Conservation (phyloP, 2,329 filamentous ascomycete species). For the Raffaelea ambrosiae region DNA sequence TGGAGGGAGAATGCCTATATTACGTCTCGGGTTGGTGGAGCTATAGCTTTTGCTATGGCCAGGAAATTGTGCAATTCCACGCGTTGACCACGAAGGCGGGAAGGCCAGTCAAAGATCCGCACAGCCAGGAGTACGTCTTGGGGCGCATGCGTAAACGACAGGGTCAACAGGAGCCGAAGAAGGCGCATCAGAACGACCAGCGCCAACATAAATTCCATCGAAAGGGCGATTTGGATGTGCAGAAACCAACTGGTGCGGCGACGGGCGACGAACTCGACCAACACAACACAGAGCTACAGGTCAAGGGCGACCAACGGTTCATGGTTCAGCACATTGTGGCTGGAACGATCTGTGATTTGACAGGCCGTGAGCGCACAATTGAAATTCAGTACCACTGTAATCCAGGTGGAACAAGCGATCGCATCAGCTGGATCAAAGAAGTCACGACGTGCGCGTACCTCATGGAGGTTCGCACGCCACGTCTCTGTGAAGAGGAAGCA, state of each 20-base stretch:
- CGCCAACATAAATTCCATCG: constrained; percentile 7
- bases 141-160: constrained; percentile 58
- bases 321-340: constrained; percentile 73
- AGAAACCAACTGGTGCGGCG: constrained; percentile 8
- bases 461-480: constrained; percentile 86
- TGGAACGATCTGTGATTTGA: constrained; percentile 80
- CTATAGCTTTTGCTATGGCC: constrained; percentile 88
- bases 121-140: constrained; percentile 67
- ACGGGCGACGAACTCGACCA: constrained; percentile 15
- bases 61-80: constrained; percentile 84
- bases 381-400: constrained; percentile 79
- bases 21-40: constrained; percentile 86
- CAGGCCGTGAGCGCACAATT: constrained; percentile 69
- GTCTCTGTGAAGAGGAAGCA: constrained; percentile 78
- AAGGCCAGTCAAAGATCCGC: constrained; percentile 68
- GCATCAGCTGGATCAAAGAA: constrained; percentile 90
- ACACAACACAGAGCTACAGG: constrained; percentile 59
- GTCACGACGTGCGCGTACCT: constrained; percentile 84
- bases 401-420: constrained; percentile 61
- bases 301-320: constrained; percentile 77
- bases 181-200: background rate
- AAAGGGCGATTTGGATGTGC: constrained; percentile 12
- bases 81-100: constrained; percentile 65
- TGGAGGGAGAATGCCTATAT: constrained; percentile 77
- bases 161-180: background rate